These are phyloP conservation scores for Parafenestella ontariensis DNA, from an alignment of 2,329 filamentous ascomycete genomes.

Conservation along the genomic window DNA sequence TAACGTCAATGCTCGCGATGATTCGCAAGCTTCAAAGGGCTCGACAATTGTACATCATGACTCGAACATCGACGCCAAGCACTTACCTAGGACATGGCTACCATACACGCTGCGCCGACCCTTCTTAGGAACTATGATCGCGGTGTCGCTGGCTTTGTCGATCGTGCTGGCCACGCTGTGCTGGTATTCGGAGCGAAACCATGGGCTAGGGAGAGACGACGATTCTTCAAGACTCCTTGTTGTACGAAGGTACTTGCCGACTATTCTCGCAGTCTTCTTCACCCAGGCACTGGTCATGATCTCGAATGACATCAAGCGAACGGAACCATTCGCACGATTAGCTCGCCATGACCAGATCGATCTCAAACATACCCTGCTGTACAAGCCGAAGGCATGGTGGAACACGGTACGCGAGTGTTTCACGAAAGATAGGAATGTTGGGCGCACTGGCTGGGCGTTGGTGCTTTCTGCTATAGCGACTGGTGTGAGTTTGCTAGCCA, in stretches of 20 bases:
- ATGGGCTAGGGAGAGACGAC: conserved; percentile 15
- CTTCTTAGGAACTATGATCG: conserved; percentile 8
- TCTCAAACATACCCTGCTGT: not conserved
- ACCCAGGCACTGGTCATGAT: conserved; percentile 12
- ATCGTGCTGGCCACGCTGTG: conserved; percentile 7
- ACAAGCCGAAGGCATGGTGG: conserved; percentile 15
- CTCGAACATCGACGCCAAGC: not conserved
- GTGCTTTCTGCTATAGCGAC: conserved; percentile 7
- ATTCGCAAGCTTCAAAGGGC: not conserved
- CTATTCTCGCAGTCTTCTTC: conserved; percentile 17
- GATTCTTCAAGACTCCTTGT: conserved; percentile 2
- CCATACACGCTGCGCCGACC: conserved; percentile 15
- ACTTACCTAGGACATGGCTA: conserved; percentile 8
- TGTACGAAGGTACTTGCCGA: conserved; percentile 15
- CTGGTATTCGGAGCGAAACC: conserved; percentile 12
- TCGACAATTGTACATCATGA: too few relatives aligned
- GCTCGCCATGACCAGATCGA: not conserved
- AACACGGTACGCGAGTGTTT: conserved; percentile 10
- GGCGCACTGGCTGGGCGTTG: conserved; percentile 14
- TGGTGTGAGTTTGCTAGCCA: conserved; percentile 13
- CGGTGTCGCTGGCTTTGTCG: conserved; percentile 1
- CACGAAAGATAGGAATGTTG: conserved; percentile 12
- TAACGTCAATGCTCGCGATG: not conserved
- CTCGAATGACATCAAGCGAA: conserved; percentile 17
- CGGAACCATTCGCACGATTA: conserved; percentile 19